These are phyloP conservation scores for Plasmopara halstedii DNA, from an alignment of 352 stramenopile species.

Conservation along the genomic window DNA sequence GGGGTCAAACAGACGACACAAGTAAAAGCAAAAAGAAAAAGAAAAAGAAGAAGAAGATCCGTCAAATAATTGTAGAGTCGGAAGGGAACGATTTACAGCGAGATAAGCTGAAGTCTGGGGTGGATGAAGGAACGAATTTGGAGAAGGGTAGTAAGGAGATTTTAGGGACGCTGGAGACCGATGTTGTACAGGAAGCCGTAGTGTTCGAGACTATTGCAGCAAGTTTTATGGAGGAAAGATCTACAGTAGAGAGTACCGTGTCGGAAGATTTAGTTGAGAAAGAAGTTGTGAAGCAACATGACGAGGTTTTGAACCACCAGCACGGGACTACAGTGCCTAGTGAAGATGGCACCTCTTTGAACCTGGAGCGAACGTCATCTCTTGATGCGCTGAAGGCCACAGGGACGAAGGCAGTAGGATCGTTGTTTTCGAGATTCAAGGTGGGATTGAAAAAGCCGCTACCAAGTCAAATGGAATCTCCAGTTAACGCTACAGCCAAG, in stretches of 20 bases:
- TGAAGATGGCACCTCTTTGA: constrained; percentile 5
- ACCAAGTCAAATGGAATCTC: constrained; percentile 22
- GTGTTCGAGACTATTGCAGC: background rate
- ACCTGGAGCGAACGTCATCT: constrained; percentile 11
- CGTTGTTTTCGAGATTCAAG: constrained; percentile 33
- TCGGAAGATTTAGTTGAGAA: background rate
- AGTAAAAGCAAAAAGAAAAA: constrained; percentile 23
- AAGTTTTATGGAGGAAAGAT: background rate
- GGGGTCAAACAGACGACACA: constrained; percentile 2
- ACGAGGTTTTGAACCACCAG: background rate
- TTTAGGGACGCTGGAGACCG: background rate
- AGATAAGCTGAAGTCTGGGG: background rate
- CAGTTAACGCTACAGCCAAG: constrained; percentile 15
- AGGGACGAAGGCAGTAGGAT: constrained; percentile 19
- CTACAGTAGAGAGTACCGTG: background rate
- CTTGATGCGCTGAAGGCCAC: constrained; percentile 20
- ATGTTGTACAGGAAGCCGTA: background rate
- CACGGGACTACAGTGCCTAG: constrained; percentile 1
- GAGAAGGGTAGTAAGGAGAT: constrained; percentile 5
- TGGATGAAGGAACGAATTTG: too few species aligned
- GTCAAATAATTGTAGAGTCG: constrained; percentile 20
- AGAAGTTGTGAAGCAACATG: background rate
- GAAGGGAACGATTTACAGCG: constrained; percentile 10
- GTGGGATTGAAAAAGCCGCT: constrained; percentile 24
- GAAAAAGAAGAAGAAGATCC: constrained; percentile 28